phyloP scores from a whole-genome alignment of 2,329 filamentous ascomycete species.

The Fusarium sp. region DNA sequence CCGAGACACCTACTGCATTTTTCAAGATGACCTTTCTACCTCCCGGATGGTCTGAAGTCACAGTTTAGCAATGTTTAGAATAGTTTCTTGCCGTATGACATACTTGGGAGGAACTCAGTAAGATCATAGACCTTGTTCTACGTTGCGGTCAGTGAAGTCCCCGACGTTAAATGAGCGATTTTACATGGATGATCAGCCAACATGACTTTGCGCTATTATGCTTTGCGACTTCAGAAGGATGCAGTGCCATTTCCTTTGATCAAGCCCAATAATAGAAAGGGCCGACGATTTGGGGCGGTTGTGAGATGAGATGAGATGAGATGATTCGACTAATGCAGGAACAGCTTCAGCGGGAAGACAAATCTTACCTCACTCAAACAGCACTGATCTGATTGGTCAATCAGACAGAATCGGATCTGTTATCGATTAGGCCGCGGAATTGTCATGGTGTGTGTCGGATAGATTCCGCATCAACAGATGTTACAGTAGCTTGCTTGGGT shows the following conservation, averaged over 20 bases:
- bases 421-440: neutral
- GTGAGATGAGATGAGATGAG: neutral
- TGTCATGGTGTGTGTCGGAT: neutral
- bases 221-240: slow-evolving; percentile 15
- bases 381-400: neutral
- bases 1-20: slow-evolving; percentile 6
- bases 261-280: neutral
- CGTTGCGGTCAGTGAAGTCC: neutral
- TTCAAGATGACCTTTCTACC: slow-evolving; percentile 29
- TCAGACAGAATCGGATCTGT: neutral
- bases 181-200: slow-evolving; percentile 31
- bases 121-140: slow-evolving; percentile 31
- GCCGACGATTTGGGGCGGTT: neutral
- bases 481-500: neutral
- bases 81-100: rapidly evolving
- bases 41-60: slow-evolving; percentile 10
- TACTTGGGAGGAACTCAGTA: slow-evolving; percentile 27
- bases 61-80: neutral
- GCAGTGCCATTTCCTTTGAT: neutral
- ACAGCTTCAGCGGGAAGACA: neutral
- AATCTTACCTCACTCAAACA: neutral
- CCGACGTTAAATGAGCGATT: neutral
- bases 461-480: neutral
- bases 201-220: slow-evolving; percentile 25
- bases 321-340: neutral